These are phyloP conservation scores for Pleochaeta shiraiana DNA, from an alignment of 2,329 filamentous ascomycete species.

Conservation along the genomic window DNA sequence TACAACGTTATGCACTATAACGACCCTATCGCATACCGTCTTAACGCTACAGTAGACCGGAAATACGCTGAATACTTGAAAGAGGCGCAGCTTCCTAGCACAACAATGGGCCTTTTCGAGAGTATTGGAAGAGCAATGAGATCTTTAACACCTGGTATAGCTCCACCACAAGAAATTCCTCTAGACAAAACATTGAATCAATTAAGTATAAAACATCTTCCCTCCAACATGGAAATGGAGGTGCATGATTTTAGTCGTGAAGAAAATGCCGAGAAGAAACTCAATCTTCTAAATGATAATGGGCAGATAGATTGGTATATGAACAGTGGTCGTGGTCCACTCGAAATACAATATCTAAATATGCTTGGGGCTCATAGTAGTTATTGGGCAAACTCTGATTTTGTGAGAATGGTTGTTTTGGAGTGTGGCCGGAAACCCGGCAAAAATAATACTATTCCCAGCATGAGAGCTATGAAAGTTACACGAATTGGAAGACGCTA, in stretches of 20 bases:
- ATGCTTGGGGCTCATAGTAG: constrained; percentile 92
- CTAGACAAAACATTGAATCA: neutral
- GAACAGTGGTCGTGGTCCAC: constrained; percentile 58
- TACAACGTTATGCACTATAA: constrained; percentile 68
- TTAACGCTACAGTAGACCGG: constrained; percentile 77
- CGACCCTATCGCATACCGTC: constrained; percentile 67
- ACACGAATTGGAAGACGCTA: constrained; percentile 8
- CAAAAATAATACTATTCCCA: constrained; percentile 32
- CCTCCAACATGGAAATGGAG: constrained; percentile 65
- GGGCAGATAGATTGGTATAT: constrained; percentile 88
- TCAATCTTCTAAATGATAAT: constrained; percentile 80
- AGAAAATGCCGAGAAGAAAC: constrained; percentile 77
- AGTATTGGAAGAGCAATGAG: constrained; percentile 41
- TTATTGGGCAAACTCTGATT: constrained; percentile 77
- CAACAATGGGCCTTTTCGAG: constrained; percentile 40
- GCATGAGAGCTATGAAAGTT: constrained; percentile 35
- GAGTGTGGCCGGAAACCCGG: constrained; percentile 65
- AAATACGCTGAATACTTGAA: constrained; percentile 58
- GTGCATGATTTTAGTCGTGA: constrained; percentile 89
- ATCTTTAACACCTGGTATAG: constrained; percentile 33
- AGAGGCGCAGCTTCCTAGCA: constrained; percentile 56
- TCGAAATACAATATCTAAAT: constrained; percentile 91
- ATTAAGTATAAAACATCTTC: constrained; percentile 24
- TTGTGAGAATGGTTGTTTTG: constrained; percentile 73
- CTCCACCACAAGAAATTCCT: constrained; percentile 10